These are phyloP conservation scores for Epichloe gansuensis DNA, from an alignment of 2,329 filamentous ascomycete species.

Conservation along the genomic window DNA sequence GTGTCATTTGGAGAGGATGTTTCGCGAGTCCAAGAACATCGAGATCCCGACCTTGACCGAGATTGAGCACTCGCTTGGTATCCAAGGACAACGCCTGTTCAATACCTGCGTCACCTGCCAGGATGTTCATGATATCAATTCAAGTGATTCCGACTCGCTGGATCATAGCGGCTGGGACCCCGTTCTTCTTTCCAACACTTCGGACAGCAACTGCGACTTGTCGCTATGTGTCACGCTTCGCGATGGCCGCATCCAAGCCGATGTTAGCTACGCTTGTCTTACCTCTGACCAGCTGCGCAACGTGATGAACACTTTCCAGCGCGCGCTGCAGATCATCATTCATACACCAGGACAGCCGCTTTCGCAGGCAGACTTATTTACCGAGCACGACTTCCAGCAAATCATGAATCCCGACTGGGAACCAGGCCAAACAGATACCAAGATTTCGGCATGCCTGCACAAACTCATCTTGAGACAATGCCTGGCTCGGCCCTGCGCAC, in stretches of 20 bases:
- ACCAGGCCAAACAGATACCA: conserved; percentile 24
- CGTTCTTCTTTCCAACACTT: conserved; percentile 4
- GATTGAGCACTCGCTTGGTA: conserved; percentile 33
- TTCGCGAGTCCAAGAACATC: conserved; percentile 16
- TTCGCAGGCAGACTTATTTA: conserved; percentile 40
- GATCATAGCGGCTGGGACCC: conserved; percentile 8
- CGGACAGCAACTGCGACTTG: conserved; percentile 30
- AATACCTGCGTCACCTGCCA: conserved; percentile 40
- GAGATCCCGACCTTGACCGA: conserved; percentile 34
- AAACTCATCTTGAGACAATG: conserved; percentile 31
- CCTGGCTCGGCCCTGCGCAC: conserved; percentile 24
- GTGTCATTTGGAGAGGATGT: conserved; percentile 18
- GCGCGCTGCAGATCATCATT: conserved; percentile 35
- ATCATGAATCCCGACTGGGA: conserved; percentile 40
- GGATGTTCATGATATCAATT: conserved; percentile 20
- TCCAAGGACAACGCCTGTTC: conserved; percentile 32
- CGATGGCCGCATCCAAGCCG: conserved; percentile 28
- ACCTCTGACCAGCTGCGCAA: conserved; percentile 31
- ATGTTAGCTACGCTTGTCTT: conserved; percentile 32
- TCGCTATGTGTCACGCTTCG: conserved; percentile 32
- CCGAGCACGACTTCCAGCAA: conserved; percentile 41
- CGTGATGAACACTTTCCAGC: conserved; percentile 40
- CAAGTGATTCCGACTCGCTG: conserved; percentile 7
- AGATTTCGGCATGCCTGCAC: conserved; percentile 31
- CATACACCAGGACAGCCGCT: conserved; percentile 28